phyloP scores from a whole-genome alignment of 345 rosid species.

The Aegle marmelos region DNA sequence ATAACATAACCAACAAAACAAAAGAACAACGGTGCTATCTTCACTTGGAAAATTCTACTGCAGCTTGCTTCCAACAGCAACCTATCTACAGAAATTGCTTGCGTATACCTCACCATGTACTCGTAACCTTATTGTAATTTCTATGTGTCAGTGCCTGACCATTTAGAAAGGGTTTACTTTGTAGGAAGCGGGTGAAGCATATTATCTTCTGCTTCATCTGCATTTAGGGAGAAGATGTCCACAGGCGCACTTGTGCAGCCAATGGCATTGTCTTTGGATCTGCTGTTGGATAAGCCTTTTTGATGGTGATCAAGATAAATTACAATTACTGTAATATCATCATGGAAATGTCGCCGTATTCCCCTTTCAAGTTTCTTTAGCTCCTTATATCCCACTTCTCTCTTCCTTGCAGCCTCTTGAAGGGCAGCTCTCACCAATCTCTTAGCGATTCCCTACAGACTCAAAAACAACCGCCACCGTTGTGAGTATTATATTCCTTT shows the following conservation, averaged over 20 bases:
- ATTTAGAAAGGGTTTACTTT: not conserved
- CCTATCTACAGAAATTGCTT: slow-evolving; percentile 18
- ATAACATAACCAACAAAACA: slow-evolving; percentile 11
- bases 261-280: slow-evolving; percentile 21
- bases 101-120: not conserved
- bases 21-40: slow-evolving; percentile 11
- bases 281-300: slow-evolving; percentile 23
- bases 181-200: slow-evolving; percentile 23
- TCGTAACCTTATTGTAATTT: slow-evolving; percentile 2
- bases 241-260: slow-evolving; percentile 65
- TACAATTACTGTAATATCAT: slow-evolving; percentile 70
- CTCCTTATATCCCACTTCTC: slow-evolving; percentile 62
- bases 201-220: slow-evolving; percentile 46
- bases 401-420: slow-evolving; percentile 67
- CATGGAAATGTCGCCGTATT: slow-evolving; percentile 71
- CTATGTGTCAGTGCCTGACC: slow-evolving; percentile 3
- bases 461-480: not conserved
- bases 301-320: slow-evolving; percentile 70
- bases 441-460: slow-evolving; percentile 65
- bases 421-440: slow-evolving; percentile 69
- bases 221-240: slow-evolving; percentile 63
- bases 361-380: slow-evolving; percentile 58
- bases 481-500: not conserved
- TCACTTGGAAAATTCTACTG: slow-evolving; percentile 12
- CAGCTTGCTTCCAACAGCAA: slow-evolving; percentile 6